Base-by-base conservation (phyloP, 2,329 filamentous ascomycete genomes). In the Tolypocladium paradoxum region DNA sequence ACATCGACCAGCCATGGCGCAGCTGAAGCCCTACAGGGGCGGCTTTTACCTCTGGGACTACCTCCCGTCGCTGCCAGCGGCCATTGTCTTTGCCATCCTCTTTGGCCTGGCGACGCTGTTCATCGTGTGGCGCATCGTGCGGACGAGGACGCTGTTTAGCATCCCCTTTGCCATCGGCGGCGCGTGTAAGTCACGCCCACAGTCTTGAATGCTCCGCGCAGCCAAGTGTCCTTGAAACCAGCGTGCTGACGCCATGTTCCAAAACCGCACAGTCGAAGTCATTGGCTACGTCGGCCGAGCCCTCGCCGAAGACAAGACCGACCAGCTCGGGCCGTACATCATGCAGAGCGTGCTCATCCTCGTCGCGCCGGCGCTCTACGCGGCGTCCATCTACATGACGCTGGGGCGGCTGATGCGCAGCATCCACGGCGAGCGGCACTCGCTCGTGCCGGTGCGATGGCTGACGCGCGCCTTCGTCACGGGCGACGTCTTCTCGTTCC, bases 391-490 rank as follows among this genome's bases (percentile, higher is more conserved):
- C 40, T 78, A 78, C 68, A 78, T 78, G 74, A 69, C 70, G 12
- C 68, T 77, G 4, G 72, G 72, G 7, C 68, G 76, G 12, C 59
- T 76, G 29, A 71, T 76, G 51, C 62, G 61, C 16, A 65, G 68
- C 48, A 65, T 73, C 4, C 65, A 66, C 27, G 70, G 64, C 29
- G 65, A 70, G 51, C 50, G 57, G 0, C 64, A 64, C 52, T 67
- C 68, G 2, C 49, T 71, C 34, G 62, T 73, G 22, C 62, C 55
- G 7, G 58, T 64, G 20, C 56, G 55, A 8, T 75, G 73, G 70
- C 62, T 82, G 6, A 82, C 79, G 3, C 76, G 72, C 52, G 67
- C 76, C 36, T 83, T 83, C 55, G 78, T 84, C 4, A 50, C 62
- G 7, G 77, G 78, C 35, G 80, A 83, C 57, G 61, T 82, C 4